These are phyloP conservation scores for Vigna trinervia DNA, from an alignment of 306 rosid species.

Conservation along the genomic window DNA sequence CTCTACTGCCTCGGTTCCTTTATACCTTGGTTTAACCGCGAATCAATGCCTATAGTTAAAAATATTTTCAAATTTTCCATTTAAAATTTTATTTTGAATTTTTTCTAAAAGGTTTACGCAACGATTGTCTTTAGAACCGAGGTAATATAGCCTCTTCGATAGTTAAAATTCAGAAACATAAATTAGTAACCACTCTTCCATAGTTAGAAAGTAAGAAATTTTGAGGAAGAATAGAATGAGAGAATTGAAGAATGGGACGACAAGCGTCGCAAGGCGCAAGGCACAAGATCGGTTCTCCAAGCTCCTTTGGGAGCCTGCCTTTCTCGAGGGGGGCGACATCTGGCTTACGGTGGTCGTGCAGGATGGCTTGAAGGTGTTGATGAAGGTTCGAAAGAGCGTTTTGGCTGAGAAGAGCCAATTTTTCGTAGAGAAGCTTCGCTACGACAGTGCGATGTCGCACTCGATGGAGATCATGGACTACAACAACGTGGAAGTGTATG, in stretches of 20 bases:
- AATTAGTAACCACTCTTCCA: too few relatives aligned
- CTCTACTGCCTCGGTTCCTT: too few relatives aligned
- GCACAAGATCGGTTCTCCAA: conserved; percentile 49
- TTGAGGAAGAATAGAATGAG: too few relatives aligned
- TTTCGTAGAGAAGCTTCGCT: conserved; percentile 72
- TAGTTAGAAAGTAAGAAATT: neutral
- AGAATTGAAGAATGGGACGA: conserved; percentile 55
- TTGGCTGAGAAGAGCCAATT: conserved; percentile 71
- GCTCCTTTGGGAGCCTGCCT: conserved; percentile 63
- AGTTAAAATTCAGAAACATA: too few relatives aligned
- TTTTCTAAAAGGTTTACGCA: too few relatives aligned
- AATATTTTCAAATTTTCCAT: too few relatives aligned
- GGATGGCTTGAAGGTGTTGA: conserved; percentile 72
- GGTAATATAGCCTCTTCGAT: too few relatives aligned
- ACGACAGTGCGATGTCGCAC: conserved; percentile 57
- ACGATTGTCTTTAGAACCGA: too few relatives aligned
- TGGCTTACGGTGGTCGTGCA: conserved; percentile 67
- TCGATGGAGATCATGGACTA: conserved; percentile 88
- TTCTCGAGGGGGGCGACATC: conserved; percentile 61
- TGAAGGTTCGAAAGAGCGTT: conserved; percentile 76
- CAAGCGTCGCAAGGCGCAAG: conserved; percentile 53
- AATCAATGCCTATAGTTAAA: too few relatives aligned
- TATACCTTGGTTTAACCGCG: too few relatives aligned
- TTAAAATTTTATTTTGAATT: too few relatives aligned
- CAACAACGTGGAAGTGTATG: conserved; percentile 80